These are phyloP conservation scores for Exophiala lecanii-corni DNA, from an alignment of 2,329 filamentous ascomycete genomes.

Conservation along the genomic window DNA sequence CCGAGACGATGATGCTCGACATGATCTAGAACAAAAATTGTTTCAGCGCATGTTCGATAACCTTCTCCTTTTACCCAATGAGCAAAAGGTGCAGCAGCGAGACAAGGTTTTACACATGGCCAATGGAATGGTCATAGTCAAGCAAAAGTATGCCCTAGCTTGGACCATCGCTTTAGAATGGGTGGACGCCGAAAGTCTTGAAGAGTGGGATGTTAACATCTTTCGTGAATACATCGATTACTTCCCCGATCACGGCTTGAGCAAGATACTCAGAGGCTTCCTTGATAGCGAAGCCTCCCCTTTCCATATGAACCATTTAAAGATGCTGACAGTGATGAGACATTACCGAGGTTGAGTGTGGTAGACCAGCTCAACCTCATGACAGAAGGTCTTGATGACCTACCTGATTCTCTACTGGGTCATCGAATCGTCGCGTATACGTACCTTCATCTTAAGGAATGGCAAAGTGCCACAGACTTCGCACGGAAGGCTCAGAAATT, in stretches of 20 bases:
- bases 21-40: conserved; percentile 85
- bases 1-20: conserved; percentile 75
- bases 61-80: conserved; percentile 62
- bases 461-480: conserved; percentile 73
- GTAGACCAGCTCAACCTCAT: conserved; percentile 80
- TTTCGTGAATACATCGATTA: conserved; percentile 74
- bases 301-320: conserved; percentile 52
- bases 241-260: conserved; percentile 79
- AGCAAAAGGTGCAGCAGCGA: conserved; percentile 66
- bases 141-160: conserved; percentile 80
- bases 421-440: conserved; percentile 80
- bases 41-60: conserved; percentile 75
- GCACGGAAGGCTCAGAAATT: conserved; percentile 40
- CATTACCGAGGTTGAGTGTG: conserved; percentile 54
- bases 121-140: conserved; percentile 92
- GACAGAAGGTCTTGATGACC: conserved; percentile 62
- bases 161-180: conserved; percentile 92
- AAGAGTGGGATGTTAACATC: conserved; percentile 73
- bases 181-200: conserved; percentile 69
- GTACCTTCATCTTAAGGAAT: conserved; percentile 78
- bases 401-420: conserved; percentile 68
- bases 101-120: conserved; percentile 71
- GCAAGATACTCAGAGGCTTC: conserved; percentile 76
- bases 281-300: conserved; percentile 79
- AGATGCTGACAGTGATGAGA: conserved; percentile 50